A percentile compares a stretch with the other conserved stretches of the same genome.
Conservation (phyloP, 345 rosid species). For the Adansonia digitata region DNA sequence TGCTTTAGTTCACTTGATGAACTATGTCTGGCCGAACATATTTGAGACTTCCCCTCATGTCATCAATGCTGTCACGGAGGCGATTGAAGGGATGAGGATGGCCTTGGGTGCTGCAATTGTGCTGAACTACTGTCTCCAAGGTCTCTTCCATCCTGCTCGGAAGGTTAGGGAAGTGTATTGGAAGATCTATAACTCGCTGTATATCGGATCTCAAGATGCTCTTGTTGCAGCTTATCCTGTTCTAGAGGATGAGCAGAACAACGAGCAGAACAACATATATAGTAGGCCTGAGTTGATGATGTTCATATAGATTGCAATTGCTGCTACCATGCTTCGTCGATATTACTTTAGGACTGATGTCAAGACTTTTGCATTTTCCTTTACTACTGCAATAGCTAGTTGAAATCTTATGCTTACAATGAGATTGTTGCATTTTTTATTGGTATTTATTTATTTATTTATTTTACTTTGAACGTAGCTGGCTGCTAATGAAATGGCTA, state of each 20-base stretch:
- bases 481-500: background rate
- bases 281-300: conserved; percentile 91
- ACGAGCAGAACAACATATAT: conserved; percentile 66
- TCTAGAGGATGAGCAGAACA: conserved; percentile 70
- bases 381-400: background rate
- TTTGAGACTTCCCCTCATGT: conserved; percentile 99
- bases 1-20: conserved; percentile 79
- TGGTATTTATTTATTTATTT: too few species aligned
- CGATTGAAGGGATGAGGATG: conserved; percentile 94
- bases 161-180: conserved; percentile 99
- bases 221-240: conserved; percentile 92
- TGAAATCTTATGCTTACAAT: background rate
- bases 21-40: conserved; percentile 97
- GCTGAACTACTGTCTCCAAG: conserved; percentile 94
- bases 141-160: conserved; percentile 95
- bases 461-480: too few species aligned
- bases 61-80: conserved; percentile 97
- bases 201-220: conserved; percentile 88
- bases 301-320: conserved; percentile 55
- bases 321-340: too few species aligned
- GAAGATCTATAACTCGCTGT: conserved; percentile 96
- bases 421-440: background rate
- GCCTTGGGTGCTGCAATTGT: conserved; percentile 85
- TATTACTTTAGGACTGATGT: background rate
- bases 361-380: background rate